Base-by-base conservation (phyloP, 352 stramenopile species). In the Aphanomyces invadans region DNA sequence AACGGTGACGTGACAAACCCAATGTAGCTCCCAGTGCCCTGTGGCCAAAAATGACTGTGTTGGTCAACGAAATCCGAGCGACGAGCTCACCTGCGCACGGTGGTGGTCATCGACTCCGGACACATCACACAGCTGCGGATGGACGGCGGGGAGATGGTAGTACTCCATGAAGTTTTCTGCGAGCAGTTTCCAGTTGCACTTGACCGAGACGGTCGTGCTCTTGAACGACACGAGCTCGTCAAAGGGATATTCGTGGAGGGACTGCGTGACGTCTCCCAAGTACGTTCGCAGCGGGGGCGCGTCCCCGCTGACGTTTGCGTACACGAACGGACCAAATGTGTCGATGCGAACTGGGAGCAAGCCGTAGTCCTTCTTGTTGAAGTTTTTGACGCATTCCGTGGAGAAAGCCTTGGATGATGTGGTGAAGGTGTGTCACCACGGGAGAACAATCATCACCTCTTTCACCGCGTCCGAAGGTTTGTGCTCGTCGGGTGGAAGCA, bases 161-260 rank as follows among this genome's bases (percentile, higher is more conserved):
- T 74, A 74, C 66, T 74, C 70, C 55, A 69, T 72, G 25, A 72
- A 74, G 65, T 74, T 74, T 46, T 74, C 70, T 31, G 56, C 70
- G 25, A 74, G 61, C 36, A 74, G 65, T 52, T 74, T 74, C 70
- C 70, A 74, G 56, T 74, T 74, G 57, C 55, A 56, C 23, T 71
- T 53, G 26, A 63, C 52, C 3, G 51, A 26, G 46, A 68, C 53
- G 25, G 54, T 55, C 23, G 17, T 56, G 36, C n/a, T 33, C 55
- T 65, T 64, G 25, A 70, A 69, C 25, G 49, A 62, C 36, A 74
- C 66, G 29, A 74, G 56, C 23, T 68, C 67, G 29, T 67, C 60
- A 33, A 74, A 64, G 10, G 68, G 64, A 33, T 74, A 74, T 17
- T 67, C 51, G 28, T 46, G 28, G 29, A 74, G 44, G 31, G 66